phyloP scores from a whole-genome alignment of 139 green algal genomes.

The Picochlorum sp. region DNA sequence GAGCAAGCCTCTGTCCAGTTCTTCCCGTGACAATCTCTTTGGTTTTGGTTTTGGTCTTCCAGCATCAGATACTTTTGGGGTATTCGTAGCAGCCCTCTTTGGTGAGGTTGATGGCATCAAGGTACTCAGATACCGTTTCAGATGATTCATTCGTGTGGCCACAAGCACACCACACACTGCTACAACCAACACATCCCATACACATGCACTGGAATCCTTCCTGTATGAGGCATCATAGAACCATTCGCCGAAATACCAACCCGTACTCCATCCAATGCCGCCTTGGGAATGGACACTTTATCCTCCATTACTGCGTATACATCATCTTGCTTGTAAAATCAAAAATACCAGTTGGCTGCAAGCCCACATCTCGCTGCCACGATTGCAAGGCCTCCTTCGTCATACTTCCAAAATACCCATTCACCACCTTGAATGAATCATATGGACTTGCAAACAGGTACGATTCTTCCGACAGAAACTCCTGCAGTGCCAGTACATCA shows the following conservation, averaged over 20 bases:
- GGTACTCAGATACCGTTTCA: background rate
- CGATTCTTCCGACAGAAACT: conserved; percentile 14
- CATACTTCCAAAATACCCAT: conserved; percentile 22
- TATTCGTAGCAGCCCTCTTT: too few species aligned
- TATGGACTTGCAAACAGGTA: conserved; percentile 9
- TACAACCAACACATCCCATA: too few species aligned
- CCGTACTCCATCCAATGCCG: background rate
- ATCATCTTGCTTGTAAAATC: conserved; percentile 15
- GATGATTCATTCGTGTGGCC: too few species aligned
- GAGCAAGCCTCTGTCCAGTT: background rate
- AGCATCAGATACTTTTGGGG: too few species aligned
- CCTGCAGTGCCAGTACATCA: conserved; percentile 25
- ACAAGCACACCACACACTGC: too few species aligned
- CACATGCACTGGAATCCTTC: background rate
- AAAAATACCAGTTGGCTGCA: conserved; percentile 17
- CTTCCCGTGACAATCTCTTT: background rate
- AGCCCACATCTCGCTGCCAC: conserved; percentile 25
- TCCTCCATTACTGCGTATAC: conserved; percentile 17
- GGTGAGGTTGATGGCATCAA: background rate
- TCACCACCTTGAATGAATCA: conserved; percentile 8
- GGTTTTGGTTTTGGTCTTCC: background rate
- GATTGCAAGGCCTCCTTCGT: conserved; percentile 22
- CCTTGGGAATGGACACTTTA: background rate
- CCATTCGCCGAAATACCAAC: background rate
- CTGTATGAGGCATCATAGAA: background rate